These are phyloP conservation scores for Leucosporidium yakuticum DNA, from an alignment of 768 basidiomycete genomes.

Conservation along the genomic window DNA sequence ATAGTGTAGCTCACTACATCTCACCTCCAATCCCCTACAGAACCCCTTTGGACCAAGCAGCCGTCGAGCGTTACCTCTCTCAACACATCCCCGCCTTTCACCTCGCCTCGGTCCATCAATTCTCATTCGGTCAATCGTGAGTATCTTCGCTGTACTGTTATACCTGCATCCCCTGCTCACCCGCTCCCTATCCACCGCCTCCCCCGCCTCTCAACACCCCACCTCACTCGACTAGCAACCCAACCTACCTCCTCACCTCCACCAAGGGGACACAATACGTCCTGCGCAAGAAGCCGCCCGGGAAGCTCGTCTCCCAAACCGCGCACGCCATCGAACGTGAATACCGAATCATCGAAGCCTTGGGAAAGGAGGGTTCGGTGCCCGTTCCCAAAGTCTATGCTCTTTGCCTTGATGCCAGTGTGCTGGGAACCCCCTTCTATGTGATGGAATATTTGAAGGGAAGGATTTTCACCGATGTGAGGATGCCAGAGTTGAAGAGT, in stretches of 20 bases:
- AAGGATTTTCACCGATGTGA: constrained; percentile 80
- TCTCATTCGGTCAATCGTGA: constrained; percentile 52
- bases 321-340: constrained; percentile 96
- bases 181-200: not conserved
- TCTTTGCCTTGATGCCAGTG: constrained; percentile 62
- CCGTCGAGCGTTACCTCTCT: constrained; percentile 49
- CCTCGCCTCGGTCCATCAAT: constrained; percentile 77
- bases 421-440: constrained; percentile 88
- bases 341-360: constrained; percentile 68
- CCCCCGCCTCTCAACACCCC: constrained; percentile 45
- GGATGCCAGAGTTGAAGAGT: constrained; percentile 61
- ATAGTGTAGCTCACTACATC: too few species aligned
- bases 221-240: constrained; percentile 57
- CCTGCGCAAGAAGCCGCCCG: constrained; percentile 86
- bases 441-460: constrained; percentile 95
- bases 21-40: not conserved
- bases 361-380: constrained; percentile 71
- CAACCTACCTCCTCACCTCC: constrained; percentile 88
- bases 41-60: constrained; percentile 14
- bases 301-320: constrained; percentile 75
- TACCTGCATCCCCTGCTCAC: constrained; percentile 61
- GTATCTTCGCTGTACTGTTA: constrained; percentile 9
- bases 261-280: constrained; percentile 68
- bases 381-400: constrained; percentile 80
- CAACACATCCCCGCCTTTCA: constrained; percentile 54